Evolutionary conservation across 2,329 filamentous ascomycete species (phyloP).

Genomic region (Lecanicillium sp.): DNA sequence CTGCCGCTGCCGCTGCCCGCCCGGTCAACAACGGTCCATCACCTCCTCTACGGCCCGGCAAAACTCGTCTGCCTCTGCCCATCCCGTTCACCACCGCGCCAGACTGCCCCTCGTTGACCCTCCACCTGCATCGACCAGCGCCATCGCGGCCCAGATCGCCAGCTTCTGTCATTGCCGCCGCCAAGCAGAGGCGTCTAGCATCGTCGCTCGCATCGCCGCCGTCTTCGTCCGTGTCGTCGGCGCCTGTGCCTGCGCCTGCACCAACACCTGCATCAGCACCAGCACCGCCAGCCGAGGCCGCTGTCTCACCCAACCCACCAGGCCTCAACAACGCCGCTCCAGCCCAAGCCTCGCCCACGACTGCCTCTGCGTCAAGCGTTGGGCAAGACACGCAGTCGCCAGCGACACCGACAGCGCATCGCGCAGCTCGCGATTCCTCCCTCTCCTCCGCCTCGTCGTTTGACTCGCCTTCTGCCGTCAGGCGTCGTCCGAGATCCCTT

Average conservation of each 20-base stretch:
- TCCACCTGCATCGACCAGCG: constrained; percentile 2
- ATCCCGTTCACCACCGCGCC: not conserved
- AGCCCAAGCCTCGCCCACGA: constrained; percentile 2
- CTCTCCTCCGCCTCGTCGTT: constrained; percentile 1
- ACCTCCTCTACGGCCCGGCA: not conserved
- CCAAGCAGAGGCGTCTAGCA: constrained; percentile 4
- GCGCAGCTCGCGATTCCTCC: not conserved
- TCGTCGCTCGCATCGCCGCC: constrained; percentile 4
- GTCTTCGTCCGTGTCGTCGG: not conserved
- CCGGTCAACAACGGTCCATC: no score
- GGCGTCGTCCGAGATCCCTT: constrained; percentile 5
- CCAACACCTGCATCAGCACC: constrained; percentile 3
- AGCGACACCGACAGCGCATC: constrained; percentile 2
- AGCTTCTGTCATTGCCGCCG: constrained; percentile 10
- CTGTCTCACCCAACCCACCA: not conserved
- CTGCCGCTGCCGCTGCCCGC: not conserved
- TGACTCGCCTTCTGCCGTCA: not conserved
- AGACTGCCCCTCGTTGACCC: constrained; percentile 1
- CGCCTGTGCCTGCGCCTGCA: constrained; percentile 6
- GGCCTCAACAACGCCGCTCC: not conserved
- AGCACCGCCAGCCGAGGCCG: constrained; percentile 2
- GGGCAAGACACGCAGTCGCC: not conserved
- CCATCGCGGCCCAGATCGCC: constrained; percentile 7
- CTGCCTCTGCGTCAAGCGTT: not conserved
- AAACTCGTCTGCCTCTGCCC: constrained; percentile 8